A percentile compares a stretch with the other conserved stretches of the same genome.
Evolutionary conservation across 2,329 filamentous ascomycete genomes (phyloP).

Genomic region (Trichoderma cornu-damae): DNA sequence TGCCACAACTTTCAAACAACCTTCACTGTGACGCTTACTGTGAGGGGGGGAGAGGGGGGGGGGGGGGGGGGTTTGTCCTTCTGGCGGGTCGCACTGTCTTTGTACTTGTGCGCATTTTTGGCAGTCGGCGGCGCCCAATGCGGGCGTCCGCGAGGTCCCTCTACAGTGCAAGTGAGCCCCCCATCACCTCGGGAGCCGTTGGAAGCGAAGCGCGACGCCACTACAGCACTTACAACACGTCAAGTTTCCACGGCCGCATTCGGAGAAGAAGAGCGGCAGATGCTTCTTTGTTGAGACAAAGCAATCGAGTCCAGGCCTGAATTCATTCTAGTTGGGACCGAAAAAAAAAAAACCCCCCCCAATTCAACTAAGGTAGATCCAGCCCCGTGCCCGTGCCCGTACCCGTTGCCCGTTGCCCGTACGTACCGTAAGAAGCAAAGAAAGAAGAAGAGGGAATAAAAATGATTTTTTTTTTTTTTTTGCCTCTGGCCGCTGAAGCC

Average conservation of each 20-base stretch:
- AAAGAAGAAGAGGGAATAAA: background rate
- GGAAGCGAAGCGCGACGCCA: slow-evolving; percentile 12
- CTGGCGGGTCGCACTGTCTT: slow-evolving; percentile 4
- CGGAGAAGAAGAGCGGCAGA: too few relatives aligned
- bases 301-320: background rate
- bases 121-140: background rate
- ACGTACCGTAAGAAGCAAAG: background rate
- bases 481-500: background rate
- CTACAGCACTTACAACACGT: too few relatives aligned
- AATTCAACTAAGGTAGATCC: too few relatives aligned
- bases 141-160: background rate
- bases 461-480: background rate
- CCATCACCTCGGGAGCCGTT: background rate
- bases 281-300: background rate
- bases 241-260: slow-evolving; percentile 6
- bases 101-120: background rate
- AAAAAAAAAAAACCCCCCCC: too few relatives aligned
- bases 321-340: too few relatives aligned
- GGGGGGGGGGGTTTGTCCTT: too few relatives aligned
- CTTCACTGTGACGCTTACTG: slow-evolving; percentile 12
- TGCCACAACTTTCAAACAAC: too few relatives aligned
- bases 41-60: too few relatives aligned
- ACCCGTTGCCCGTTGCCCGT: too few relatives aligned
- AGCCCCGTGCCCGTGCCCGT: background rate
- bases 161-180: background rate